A percentile compares a stretch with the other conserved stretches of the same genome.
Evolutionary conservation across 768 basidiomycete genomes (phyloP).

Genomic region (Leucosporidium creatinivorum): DNA sequence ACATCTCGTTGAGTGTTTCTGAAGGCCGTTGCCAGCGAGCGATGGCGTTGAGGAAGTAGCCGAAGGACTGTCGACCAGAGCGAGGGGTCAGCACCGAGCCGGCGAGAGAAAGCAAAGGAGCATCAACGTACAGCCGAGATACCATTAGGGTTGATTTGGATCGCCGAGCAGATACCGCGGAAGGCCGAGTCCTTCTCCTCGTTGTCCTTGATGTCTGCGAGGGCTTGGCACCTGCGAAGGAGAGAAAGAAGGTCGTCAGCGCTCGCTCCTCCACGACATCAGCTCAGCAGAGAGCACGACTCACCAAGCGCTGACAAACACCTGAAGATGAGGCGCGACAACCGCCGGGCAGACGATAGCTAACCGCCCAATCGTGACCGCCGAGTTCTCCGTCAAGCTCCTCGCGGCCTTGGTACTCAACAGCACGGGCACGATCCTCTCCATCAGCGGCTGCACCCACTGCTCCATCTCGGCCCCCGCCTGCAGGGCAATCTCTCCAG

Average conservation of each 20-base stretch:
- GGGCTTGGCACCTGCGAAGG: constrained; percentile 59
- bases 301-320: constrained; percentile 70
- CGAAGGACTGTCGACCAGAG: constrained; percentile 58
- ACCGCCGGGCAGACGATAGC: constrained; percentile 83
- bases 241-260: neutral
- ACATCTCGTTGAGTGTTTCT: constrained; percentile 84
- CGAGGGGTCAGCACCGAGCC: neutral
- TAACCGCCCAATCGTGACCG: constrained; percentile 93
- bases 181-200: constrained; percentile 99
- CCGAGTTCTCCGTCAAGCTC: constrained; percentile 93
- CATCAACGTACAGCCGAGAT: constrained; percentile 17
- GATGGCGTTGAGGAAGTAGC: constrained; percentile 98
- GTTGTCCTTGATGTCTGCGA: constrained; percentile 97
- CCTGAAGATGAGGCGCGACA: constrained; percentile 60
- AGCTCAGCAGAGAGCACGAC: too few relatives aligned
- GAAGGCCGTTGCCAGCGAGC: constrained; percentile 92
- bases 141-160: constrained; percentile 87
- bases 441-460: constrained; percentile 80
- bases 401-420: constrained; percentile 86
- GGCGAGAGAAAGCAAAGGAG: too few relatives aligned
- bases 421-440: constrained; percentile 84
- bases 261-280: too few relatives aligned
- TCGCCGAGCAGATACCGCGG: constrained; percentile 90
- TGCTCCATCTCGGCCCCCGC: constrained; percentile 82
- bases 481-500: constrained; percentile 91